Evolutionary conservation across 306 rosid genomes (phyloP), one percentile per base, ranked within the genome.

Genomic region (Rosa chinensis): DNA sequence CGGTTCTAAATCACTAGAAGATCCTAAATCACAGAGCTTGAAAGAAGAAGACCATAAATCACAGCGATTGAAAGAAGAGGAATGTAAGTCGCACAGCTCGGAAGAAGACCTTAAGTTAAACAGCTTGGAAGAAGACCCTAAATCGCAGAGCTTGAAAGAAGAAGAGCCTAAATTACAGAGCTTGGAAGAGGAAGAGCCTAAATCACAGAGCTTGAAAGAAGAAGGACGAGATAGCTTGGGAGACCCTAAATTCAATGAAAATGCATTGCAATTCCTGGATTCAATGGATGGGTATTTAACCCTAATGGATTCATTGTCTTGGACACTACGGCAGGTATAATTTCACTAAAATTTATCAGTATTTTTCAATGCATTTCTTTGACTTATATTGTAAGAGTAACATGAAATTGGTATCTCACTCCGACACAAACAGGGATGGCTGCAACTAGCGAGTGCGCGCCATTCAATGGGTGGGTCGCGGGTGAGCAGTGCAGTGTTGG

Each of bases 391-490:
- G 52, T 78, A 53, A 23, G 20, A 25, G 71, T 43, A 9, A 18
- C 52, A 14, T 39, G 14, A 66, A 48, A 28, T 28, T 28, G 32
- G 32, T 1, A 28, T 28, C 32, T 28, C 21, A 53, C 44, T 28
- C 32, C 32, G 1, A 18, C 43, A 67, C 10, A 50, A 64, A 62
- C 86, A 94, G 99, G 99, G 93, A 71, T 94, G 99, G 97, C 68
- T 94, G 72, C 97, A 94, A 18, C 83, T 94, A 61, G 97, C 97
- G 4, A 87, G 97, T 81, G 97, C 97, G 50, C 87, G 92, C 35
- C 89, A 88, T 84, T 92, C 99, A 67, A 94, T 92, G 99, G 99
- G 97, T 48, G 84, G 84, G n/a, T 87, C 90, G 11, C 92, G 97
- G 13, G 73, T 92, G 67, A 94, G 83, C 79, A 78, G 87, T 81